Evolutionary conservation across 2,329 filamentous ascomycete genomes (phyloP).

Genomic region (Leptographium radiaticola): DNA sequence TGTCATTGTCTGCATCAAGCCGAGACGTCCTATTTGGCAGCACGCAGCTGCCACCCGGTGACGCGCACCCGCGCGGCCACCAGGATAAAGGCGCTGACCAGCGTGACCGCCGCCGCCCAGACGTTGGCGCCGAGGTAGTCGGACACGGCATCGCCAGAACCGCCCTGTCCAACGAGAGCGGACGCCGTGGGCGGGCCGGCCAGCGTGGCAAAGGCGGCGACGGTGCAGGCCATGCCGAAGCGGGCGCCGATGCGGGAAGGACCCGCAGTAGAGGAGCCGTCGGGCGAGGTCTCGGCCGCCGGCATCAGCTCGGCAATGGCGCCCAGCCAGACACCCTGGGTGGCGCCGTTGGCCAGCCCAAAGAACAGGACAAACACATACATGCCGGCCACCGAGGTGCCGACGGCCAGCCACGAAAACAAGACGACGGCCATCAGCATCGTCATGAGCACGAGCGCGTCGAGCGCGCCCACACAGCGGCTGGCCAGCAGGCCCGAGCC

Average conservation of each 20-base stretch:
- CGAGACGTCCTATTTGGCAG: background rate
- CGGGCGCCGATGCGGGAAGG: constrained; percentile 24
- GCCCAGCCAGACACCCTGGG: constrained; percentile 22
- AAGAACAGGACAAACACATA: constrained; percentile 31
- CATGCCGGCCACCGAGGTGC: constrained; percentile 21
- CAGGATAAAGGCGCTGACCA: constrained; percentile 6
- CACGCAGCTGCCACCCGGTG: constrained; percentile 5
- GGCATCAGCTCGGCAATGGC: constrained; percentile 24
- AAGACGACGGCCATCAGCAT: constrained; percentile 25
- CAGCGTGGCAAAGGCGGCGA: constrained; percentile 26
- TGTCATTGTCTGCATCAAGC: constrained; percentile 10
- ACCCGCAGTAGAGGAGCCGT: background rate
- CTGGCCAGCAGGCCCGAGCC: constrained; percentile 41
- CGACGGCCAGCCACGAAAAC: constrained; percentile 37
- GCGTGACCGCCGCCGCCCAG: constrained; percentile 10
- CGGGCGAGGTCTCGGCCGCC: constrained; percentile 9
- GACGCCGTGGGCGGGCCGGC: constrained; percentile 24
- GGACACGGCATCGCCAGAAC: background rate
- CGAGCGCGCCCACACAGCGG: constrained; percentile 36
- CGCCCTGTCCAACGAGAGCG: constrained; percentile 7
- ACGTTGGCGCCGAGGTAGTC: constrained; percentile 10
- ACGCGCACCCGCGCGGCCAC: constrained; percentile 3
- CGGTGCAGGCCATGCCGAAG: constrained; percentile 29
- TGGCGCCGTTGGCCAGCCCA: constrained; percentile 28
- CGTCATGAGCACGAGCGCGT: constrained; percentile 31